Percentiles rank a stretch among this genome's conserved stretches.
phyloP scores from a whole-genome alignment of 352 stramenopile species.

The Globisporangium takayamanum region DNA sequence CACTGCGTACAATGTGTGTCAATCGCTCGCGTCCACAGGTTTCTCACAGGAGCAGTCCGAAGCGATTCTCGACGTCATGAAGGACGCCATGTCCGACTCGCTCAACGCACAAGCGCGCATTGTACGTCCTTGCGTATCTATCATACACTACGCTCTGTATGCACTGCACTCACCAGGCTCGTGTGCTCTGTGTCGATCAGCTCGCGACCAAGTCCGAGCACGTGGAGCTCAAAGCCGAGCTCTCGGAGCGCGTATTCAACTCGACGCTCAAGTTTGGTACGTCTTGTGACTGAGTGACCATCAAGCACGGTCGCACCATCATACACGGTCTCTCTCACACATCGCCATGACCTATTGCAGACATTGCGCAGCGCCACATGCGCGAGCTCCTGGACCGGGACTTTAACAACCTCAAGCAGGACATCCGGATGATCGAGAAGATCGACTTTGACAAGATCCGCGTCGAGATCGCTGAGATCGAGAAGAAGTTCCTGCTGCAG shows the following conservation, averaged over 20 bases:
- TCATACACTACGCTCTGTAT: background rate
- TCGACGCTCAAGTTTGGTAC: slow-evolving; percentile 86
- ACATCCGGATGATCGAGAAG: slow-evolving; percentile 88
- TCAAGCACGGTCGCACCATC: background rate
- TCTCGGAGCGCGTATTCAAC: slow-evolving; percentile 86
- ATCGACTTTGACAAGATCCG: slow-evolving; percentile 88
- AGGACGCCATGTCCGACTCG: slow-evolving; percentile 73
- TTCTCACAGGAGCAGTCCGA: slow-evolving; percentile 65
- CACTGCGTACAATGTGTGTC: background rate
- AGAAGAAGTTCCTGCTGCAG: slow-evolving; percentile 87
- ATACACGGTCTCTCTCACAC: background rate
- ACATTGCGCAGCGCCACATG: slow-evolving; percentile 86
- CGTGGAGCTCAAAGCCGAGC: slow-evolving; percentile 77
- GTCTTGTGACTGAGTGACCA: background rate
- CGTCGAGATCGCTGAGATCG: slow-evolving; percentile 81
- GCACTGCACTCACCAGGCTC: background rate
- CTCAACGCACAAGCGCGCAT: slow-evolving; percentile 64
- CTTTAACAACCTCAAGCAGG: slow-evolving; percentile 88
- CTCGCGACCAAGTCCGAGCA: slow-evolving; percentile 84
- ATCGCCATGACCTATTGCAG: slow-evolving; percentile 15
- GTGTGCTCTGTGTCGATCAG: slow-evolving; percentile 15
- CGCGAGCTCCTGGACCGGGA: slow-evolving; percentile 83
- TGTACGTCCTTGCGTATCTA: slow-evolving; percentile 23
- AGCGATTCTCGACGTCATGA: slow-evolving; percentile 78
- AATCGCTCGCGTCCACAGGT: slow-evolving; percentile 23